Evolutionary conservation across 2,329 filamentous ascomycete genomes (phyloP), one percentile per base, ranked within the genome.

Genomic region (Pseudocercospora fuligena): DNA sequence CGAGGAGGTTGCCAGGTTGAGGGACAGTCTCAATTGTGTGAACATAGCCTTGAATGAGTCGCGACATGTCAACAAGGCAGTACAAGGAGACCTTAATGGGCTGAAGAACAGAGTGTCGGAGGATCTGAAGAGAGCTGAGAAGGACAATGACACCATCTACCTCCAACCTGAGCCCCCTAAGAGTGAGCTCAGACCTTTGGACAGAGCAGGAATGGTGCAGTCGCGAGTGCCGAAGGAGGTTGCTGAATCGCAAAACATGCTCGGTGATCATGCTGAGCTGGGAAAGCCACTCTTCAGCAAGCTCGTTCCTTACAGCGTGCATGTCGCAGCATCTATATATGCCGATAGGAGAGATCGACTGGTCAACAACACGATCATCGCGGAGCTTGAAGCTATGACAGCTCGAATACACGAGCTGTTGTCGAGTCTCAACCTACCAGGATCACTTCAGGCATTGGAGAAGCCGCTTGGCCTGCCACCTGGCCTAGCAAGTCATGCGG

Each of bases 61-160:
- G 31, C 88, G 88, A 59, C 93, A 94, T 78, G 86, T 98, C 65
- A 95, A 90, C 79, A 93, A 93, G 74, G 84, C 87, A 0, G 93
- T 99, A 0, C 82, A 92, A 2, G 90, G 90, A 1, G 95, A 98
- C 77, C 81, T 99, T 29, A 91, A 92, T 63, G 91, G 89, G 0
- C 80, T 99, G 65, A 97, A 96, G 81, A 90, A 85, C 66, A 89
- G 90, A 67, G 91, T 97, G 0, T 87, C 90, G 36, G 94, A 97
- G 73, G 93, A 97, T 71, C 76, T 99, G 71, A 97, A 96, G 80
- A 86, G 94, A 56, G 94, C 94, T 0, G 94, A 98, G 78, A 96
- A 92, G 78, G 95, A 99, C 76, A 99, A 99, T 72, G 94, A 99
- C 77, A 85, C 97, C 73, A 97, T 99, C 16, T 99, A 97, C 77